These are phyloP conservation scores for Cordyceps cicadae DNA, from an alignment of 2,329 filamentous ascomycete genomes.

Conservation along the genomic window DNA sequence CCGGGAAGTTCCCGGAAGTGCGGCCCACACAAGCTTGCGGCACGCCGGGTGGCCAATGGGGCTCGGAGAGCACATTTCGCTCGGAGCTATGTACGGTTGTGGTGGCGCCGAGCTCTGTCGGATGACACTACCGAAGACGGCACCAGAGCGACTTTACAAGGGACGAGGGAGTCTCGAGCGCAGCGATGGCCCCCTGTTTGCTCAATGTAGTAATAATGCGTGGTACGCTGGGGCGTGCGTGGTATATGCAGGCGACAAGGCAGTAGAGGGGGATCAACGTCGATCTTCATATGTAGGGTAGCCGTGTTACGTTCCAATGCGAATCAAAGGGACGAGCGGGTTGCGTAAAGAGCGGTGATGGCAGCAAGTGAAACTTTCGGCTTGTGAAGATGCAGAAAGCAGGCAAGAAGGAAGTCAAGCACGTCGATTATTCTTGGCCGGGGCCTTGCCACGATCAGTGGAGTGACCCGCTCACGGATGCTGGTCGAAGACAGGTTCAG, in stretches of 20 bases:
- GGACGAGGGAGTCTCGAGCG: neutral
- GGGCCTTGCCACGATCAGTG: neutral
- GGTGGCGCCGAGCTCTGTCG: neutral
- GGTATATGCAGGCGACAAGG: neutral
- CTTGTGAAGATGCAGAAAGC: constrained; percentile 5
- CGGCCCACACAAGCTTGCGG: constrained; percentile 20
- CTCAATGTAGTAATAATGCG: neutral
- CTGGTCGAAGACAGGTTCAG: neutral
- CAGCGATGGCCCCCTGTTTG: neutral
- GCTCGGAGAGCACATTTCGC: constrained; percentile 17
- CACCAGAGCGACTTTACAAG: neutral
- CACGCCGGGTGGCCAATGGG: constrained; percentile 22
- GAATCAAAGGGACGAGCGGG: neutral
- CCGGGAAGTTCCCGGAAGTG: neutral
- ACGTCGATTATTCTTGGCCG: neutral
- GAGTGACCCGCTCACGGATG: neutral
- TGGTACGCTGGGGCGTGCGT: neutral
- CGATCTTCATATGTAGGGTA: neutral
- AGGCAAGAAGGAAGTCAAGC: constrained; percentile 9
- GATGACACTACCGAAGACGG: neutral
- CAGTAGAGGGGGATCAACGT: neutral
- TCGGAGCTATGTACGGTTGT: constrained; percentile 13
- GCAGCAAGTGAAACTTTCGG: constrained; percentile 8
- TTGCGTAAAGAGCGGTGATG: constrained; percentile 11
- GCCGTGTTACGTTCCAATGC: neutral